These are phyloP conservation scores for Penicillium sp. DNA, from an alignment of 2,329 filamentous ascomycete genomes.

Conservation along the genomic window DNA sequence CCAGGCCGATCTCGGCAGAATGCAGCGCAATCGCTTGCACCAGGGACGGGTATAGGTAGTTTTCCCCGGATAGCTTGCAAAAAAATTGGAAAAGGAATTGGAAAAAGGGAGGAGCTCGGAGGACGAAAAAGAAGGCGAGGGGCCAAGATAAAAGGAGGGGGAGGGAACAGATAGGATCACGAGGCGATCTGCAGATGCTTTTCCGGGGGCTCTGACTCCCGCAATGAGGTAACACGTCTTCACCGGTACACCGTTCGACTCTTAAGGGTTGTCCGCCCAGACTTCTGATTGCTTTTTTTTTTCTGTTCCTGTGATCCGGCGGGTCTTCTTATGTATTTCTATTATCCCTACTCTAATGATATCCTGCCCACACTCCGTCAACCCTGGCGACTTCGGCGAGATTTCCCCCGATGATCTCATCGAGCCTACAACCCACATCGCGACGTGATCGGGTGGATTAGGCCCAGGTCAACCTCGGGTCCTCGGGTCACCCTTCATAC, in stretches of 20 bases:
- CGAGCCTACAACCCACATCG: neutral
- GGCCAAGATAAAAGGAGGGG: conserved; percentile 1
- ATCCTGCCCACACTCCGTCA: neutral
- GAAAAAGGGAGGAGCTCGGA: neutral
- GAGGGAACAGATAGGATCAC: conserved; percentile 15
- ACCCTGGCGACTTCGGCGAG: conserved; percentile 3
- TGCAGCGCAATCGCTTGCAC: conserved; percentile 9
- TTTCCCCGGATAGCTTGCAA: neutral
- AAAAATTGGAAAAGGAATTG: neutral
- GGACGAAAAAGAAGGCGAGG: neutral
- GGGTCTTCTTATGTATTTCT: neutral
- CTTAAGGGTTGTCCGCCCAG: conserved; percentile 1
- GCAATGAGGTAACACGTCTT: conserved; percentile 25
- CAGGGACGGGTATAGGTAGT: neutral
- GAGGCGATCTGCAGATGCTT: neutral
- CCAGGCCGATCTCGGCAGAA: conserved; percentile 24
- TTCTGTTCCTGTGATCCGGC: neutral
- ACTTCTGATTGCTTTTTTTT: neutral
- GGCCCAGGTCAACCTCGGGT: conserved; percentile 21
- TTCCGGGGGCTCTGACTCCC: conserved; percentile 11
- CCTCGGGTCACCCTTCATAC: conserved; percentile 9
- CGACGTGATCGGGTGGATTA: conserved; percentile 22
- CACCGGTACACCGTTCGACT: conserved; percentile 26
- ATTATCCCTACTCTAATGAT: neutral
- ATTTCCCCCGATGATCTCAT: conserved; percentile 19